Base-by-base conservation (phyloP, 1,284 basidiomycete species). In the Ganoderma meredithae region DNA sequence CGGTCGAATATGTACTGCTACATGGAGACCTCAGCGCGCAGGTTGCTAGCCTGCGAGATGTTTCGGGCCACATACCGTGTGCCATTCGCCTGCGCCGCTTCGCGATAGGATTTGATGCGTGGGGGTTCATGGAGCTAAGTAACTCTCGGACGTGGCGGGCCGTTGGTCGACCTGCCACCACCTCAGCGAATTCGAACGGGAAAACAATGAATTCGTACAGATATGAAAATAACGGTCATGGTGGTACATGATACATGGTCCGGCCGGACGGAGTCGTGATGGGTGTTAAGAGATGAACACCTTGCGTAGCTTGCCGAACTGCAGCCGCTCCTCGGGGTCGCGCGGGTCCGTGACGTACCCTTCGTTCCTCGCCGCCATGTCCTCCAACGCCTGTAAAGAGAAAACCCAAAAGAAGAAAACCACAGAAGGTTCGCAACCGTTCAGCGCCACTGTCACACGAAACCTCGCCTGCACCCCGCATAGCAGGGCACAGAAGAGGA, bases 281-380 rank as follows among this genome's bases (percentile, higher is more conserved):
- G n/a, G 9, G 44, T 47, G 3, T 78, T 70, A 89, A 55, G 95
- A 95, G 66, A 96, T 94, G 80, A 92, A 96, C 36, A 98, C 95
- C 80, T 97, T 98, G 72, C 91, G 86, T 62, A 98, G 81, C 13
- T 86, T 86, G 9, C 80, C 79, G 74, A 93, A 92, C 17, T 87
- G 82, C 75, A 90, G 95, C 17, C 81, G 83, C 63, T 88, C 82
- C 27, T 87, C 86, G 0, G 94, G 65, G 36, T 67, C 94, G 47
- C 91, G 83, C 0, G 96, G 97, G 78, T 96, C 98, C 19, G 84
- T 92, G 25, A 99, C 92, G 52, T 85, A 83, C 10, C 90, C 93
- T 60, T 86, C 84, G 74, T 93, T 91, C 79, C 88, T 89, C 22
- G 87, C 83, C 0, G 95, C 93, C 90, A 97, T 94, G 52, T 95